Percentiles rank a stretch among this genome's conserved stretches.
phyloP scores from a whole-genome alignment of 208 protist genomes.

The Leishmania arabica region DNA sequence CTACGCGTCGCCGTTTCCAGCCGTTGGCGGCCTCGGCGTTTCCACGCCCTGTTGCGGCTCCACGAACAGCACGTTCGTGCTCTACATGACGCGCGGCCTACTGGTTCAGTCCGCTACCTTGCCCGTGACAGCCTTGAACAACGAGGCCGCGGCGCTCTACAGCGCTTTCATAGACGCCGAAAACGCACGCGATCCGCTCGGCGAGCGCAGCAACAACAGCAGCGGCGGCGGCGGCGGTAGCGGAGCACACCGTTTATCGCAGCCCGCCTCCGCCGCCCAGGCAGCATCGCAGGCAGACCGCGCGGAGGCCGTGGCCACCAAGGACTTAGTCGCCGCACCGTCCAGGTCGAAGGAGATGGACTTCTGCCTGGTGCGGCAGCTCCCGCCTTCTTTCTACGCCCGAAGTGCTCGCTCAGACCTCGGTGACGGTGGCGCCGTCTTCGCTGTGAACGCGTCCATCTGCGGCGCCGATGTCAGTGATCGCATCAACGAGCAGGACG shows the following conservation, averaged over 20 bases:
- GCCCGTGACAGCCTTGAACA: conserved; percentile 26
- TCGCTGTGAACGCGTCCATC: conserved; percentile 40
- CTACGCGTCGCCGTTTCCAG: neutral
- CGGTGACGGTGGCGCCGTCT: conserved; percentile 39
- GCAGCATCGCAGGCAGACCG: neutral
- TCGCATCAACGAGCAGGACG: conserved; percentile 31
- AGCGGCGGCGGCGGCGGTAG: neutral
- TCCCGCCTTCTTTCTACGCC: conserved; percentile 14
- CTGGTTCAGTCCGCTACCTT: conserved; percentile 39
- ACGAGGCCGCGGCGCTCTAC: conserved; percentile 7
- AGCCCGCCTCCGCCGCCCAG: neutral
- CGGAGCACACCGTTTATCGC: neutral
- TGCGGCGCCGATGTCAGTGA: conserved; percentile 49
- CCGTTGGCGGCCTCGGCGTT: conserved; percentile 38
- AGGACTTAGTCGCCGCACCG: neutral
- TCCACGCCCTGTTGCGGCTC: conserved; percentile 38
- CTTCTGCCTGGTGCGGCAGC: conserved; percentile 37
- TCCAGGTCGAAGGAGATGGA: conserved; percentile 12
- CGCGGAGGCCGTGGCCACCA: neutral
- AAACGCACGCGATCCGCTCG: neutral
- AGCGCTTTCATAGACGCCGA: conserved; percentile 5
- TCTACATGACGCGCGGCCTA: conserved; percentile 29
- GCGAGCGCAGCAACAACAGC: neutral
- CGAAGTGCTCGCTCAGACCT: neutral
- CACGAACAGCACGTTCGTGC: conserved; percentile 49